These are phyloP conservation scores for Neofusicoccum kwambonambiense DNA, from an alignment of 2,329 filamentous ascomycete species.

Conservation along the genomic window DNA sequence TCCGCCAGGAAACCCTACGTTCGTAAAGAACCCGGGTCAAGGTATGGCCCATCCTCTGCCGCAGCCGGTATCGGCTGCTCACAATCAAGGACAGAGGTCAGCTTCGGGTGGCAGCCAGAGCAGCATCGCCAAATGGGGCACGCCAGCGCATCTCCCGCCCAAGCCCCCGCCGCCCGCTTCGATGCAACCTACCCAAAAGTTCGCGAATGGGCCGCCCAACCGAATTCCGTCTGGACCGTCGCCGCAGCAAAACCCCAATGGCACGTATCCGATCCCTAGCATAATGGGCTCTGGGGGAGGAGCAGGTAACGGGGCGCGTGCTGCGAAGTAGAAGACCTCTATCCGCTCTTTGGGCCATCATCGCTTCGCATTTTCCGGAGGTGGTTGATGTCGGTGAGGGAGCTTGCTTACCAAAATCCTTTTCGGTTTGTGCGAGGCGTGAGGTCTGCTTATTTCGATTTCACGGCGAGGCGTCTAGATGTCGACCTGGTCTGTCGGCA, in stretches of 20 bases:
- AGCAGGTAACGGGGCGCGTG: conserved; percentile 11
- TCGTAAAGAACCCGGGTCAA: conserved; percentile 23
- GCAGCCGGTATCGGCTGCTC: conserved; percentile 26
- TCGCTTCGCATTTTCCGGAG: conserved; percentile 10
- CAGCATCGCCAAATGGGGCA: conserved; percentile 58
- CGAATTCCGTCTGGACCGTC: not conserved
- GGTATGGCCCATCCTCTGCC: conserved; percentile 21
- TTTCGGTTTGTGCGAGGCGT: not conserved
- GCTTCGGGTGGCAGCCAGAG: conserved; percentile 38
- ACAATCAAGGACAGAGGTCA: conserved; percentile 23
- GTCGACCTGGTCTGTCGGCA: conserved; percentile 12
- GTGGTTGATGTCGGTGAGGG: conserved; percentile 1
- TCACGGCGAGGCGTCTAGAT: conserved; percentile 15
- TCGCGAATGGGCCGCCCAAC: conserved; percentile 18
- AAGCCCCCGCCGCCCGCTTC: conserved; percentile 52
- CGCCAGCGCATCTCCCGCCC: conserved; percentile 53
- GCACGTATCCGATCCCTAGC: conserved; percentile 17
- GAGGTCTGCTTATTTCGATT: conserved; percentile 10
- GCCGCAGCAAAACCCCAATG: conserved; percentile 8
- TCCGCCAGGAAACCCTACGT: conserved; percentile 26
- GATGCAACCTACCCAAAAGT: conserved; percentile 31
- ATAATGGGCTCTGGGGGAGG: conserved; percentile 12
- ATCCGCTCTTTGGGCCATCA: not conserved
- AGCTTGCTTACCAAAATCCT: not conserved
- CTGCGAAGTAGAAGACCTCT: conserved; percentile 10